Conservation (phyloP, 2,329 filamentous ascomycete genomes). For the Aotearoamyces nothofagi region DNA sequence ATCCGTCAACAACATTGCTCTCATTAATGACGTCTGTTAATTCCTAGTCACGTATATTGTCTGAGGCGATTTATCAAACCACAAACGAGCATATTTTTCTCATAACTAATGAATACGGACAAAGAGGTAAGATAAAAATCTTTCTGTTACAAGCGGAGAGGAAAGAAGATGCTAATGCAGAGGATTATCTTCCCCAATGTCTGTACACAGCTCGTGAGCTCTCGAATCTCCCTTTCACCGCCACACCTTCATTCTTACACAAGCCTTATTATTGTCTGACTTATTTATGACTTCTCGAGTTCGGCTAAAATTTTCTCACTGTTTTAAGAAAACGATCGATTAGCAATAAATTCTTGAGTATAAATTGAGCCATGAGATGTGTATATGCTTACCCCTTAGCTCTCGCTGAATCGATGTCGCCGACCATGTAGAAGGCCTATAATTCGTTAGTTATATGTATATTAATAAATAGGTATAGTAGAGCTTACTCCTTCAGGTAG, state of each 20-base stretch:
- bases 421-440: constrained; percentile 1
- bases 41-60: no score
- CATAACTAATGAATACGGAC: no score
- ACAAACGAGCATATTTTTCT: no score
- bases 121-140: no score
- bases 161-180: constrained; percentile 1
- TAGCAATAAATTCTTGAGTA: neutral
- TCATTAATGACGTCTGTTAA: no score
- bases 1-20: no score
- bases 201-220: constrained; percentile 1
- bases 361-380: neutral
- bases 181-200: neutral
- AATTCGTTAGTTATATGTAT: no score
- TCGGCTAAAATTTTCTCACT: neutral
- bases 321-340: neutral
- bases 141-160: constrained; percentile 1
- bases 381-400: neutral
- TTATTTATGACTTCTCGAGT: neutral
- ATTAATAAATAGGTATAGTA: no score
- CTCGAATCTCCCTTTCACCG: neutral
- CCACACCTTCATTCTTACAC: neutral
- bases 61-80: no score
- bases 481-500: constrained; percentile 89
- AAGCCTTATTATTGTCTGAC: neutral
- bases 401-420: constrained; percentile 1